Percentiles rank a stretch among this genome's conserved stretches.
These are phyloP conservation scores for Aspergillus bertholletiae DNA, from an alignment of 495 filamentous ascomycete genomes.

Conservation along the genomic window DNA sequence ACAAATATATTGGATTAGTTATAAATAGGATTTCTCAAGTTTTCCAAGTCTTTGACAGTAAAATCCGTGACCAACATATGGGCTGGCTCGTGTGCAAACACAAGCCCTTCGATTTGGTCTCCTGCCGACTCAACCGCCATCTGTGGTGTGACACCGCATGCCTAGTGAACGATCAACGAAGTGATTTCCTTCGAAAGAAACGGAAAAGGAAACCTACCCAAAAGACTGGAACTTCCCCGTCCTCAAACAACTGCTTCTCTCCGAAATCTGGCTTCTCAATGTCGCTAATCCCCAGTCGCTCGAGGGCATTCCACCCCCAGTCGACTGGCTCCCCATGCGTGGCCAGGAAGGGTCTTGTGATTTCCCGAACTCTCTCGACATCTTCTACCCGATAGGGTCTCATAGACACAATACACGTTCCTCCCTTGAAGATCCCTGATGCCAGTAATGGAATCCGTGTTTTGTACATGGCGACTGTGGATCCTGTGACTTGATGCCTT, in stretches of 20 bases:
- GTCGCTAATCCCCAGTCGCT: slow-evolving; percentile 42
- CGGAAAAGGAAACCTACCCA: slow-evolving; percentile 30
- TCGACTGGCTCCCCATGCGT: slow-evolving; percentile 58
- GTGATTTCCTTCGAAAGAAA: not conserved
- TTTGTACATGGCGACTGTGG: slow-evolving; percentile 52
- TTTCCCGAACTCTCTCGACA: slow-evolving; percentile 43
- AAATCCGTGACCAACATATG: slow-evolving; percentile 54
- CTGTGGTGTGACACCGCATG: slow-evolving; percentile 58
- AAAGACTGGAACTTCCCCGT: slow-evolving; percentile 50
- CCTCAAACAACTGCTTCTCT: slow-evolving; percentile 27
- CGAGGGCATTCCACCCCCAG: slow-evolving; percentile 54
- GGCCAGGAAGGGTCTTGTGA: slow-evolving; percentile 41
- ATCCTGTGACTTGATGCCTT: slow-evolving; percentile 32
- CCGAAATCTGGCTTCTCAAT: slow-evolving; percentile 45
- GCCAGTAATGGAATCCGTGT: slow-evolving; percentile 46
- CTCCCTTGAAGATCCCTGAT: slow-evolving; percentile 49
- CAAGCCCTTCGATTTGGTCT: slow-evolving; percentile 38
- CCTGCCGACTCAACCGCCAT: slow-evolving; percentile 49
- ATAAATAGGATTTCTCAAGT: slow-evolving; percentile 2
- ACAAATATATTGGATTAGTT: not conserved
- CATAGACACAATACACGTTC: slow-evolving; percentile 52
- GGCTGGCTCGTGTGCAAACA: slow-evolving; percentile 53
- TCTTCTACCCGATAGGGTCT: slow-evolving; percentile 42
- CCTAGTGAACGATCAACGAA: slow-evolving; percentile 19
- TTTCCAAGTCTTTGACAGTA: slow-evolving; percentile 17